phyloP scores from a whole-genome alignment of 2,329 filamentous ascomycete genomes.

The Diplodia mutila region DNA sequence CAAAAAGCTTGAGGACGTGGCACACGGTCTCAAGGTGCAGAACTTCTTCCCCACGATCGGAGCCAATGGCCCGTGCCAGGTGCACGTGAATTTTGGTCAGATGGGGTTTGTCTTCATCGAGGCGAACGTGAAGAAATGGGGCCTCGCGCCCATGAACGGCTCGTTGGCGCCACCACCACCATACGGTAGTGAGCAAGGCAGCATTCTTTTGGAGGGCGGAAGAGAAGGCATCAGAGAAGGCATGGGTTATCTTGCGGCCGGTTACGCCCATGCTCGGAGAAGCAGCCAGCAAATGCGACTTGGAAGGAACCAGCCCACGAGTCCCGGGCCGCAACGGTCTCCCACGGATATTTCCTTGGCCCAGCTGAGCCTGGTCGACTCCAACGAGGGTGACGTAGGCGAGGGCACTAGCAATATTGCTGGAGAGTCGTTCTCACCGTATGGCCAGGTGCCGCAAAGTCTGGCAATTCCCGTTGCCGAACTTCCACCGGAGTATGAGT shows the following conservation, averaged over 20 bases:
- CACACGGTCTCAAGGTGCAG: conserved; percentile 87
- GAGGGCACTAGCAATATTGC: conserved; percentile 65
- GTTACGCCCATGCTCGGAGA: conserved; percentile 66
- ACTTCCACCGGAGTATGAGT: conserved; percentile 57
- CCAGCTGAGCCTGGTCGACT: conserved; percentile 74
- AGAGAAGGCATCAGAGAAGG: conserved; percentile 57
- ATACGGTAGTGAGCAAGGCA: conserved; percentile 95
- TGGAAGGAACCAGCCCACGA: conserved; percentile 69
- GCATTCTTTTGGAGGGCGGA: conserved; percentile 89
- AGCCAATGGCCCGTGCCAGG: conserved; percentile 86
- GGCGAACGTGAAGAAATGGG: conserved; percentile 99
- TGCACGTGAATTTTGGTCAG: conserved; percentile 98
- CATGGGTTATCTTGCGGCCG: conserved; percentile 53
- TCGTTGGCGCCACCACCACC: conserved; percentile 93
- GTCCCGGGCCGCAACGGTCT: conserved; percentile 84
- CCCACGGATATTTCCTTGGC: conserved; percentile 96
- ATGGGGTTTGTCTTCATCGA: conserved; percentile 99
- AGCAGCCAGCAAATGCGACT: conserved; percentile 79
- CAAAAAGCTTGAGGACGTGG: conserved; percentile 93
- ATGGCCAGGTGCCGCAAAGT: conserved; percentile 18
- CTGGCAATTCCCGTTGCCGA: conserved; percentile 32
- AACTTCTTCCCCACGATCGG: conserved; percentile 99
- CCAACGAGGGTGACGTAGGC: conserved; percentile 65
- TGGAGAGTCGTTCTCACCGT: conserved; percentile 8
- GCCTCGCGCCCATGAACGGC: conserved; percentile 91